A percentile compares a stretch with the other conserved stretches of the same genome.
These are phyloP conservation scores for Hippophae rhamnoides DNA, from an alignment of 306 rosid species.

Conservation along the genomic window DNA sequence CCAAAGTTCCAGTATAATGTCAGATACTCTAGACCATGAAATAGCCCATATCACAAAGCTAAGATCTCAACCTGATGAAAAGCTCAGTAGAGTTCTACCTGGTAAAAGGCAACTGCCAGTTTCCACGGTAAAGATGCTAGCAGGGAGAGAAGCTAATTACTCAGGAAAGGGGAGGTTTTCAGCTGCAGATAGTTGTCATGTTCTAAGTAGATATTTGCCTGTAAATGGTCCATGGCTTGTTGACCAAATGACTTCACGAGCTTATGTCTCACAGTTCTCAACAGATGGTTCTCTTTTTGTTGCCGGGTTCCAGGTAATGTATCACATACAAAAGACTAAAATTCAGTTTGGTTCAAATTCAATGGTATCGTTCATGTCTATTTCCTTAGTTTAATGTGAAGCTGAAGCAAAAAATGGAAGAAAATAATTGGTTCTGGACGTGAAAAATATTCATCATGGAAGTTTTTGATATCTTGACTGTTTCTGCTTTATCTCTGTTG, in stretches of 20 bases:
- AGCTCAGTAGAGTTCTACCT: constrained; percentile 32
- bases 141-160: constrained; percentile 70
- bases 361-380: too few relatives aligned
- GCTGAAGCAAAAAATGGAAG: too few relatives aligned
- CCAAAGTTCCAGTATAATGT: constrained; percentile 24
- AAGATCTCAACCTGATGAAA: constrained; percentile 58
- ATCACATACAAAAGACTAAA: not conserved
- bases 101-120: constrained; percentile 47
- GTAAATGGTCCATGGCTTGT: constrained; percentile 80
- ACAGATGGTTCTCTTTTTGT: constrained; percentile 82
- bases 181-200: constrained; percentile 77
- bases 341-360: too few relatives aligned
- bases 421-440: too few relatives aligned
- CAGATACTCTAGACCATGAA: constrained; percentile 54
- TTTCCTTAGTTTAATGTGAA: too few relatives aligned
- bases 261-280: constrained; percentile 88
- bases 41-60: constrained; percentile 64
- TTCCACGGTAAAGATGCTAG: constrained; percentile 88
- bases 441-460: too few relatives aligned
- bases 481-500: too few relatives aligned
- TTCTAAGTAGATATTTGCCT: constrained; percentile 81
- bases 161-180: constrained; percentile 90
- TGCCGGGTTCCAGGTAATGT: constrained; percentile 78
- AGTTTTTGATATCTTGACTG: too few relatives aligned
- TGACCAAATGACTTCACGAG: constrained; percentile 64